Evolutionary conservation across 2,329 filamentous ascomycete genomes (phyloP).

Genomic region (Pseudophaeomoniella oleicola): DNA sequence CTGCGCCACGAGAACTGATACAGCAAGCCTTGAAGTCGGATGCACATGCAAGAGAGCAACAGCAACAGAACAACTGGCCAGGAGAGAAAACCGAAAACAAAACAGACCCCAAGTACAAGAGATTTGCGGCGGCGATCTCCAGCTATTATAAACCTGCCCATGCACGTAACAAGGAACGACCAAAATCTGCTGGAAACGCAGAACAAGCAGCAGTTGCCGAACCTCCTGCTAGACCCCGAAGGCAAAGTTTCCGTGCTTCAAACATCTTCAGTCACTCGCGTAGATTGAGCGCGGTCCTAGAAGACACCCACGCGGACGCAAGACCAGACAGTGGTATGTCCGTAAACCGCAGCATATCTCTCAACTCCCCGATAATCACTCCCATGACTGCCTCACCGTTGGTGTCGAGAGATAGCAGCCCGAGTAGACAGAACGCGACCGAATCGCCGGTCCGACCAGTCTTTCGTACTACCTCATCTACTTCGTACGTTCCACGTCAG

Average conservation of each 20-base stretch:
- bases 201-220: no score
- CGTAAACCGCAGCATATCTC: not conserved
- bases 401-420: not conserved
- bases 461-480: no score
- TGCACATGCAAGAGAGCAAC: no score
- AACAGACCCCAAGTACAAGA: not conserved
- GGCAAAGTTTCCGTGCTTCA: not conserved
- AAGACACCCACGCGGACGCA: not conserved
- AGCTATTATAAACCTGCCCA: not conserved
- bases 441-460: no score
- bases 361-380: not conserved
- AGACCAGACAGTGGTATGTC: not conserved
- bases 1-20: no score
- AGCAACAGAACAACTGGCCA: no score
- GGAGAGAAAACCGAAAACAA: no score
- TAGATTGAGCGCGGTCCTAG: not conserved
- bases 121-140: not conserved
- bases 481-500: no score
- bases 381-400: not conserved
- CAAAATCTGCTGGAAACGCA: no score
- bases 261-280: not conserved
- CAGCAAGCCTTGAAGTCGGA: no score
- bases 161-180: no score
- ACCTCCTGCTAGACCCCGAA: not conserved
- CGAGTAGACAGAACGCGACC: not conserved